Percentiles rank a stretch among this genome's conserved stretches.
phyloP scores from a whole-genome alignment of 495 filamentous ascomycete species.

The Penicillium simplicissimum region DNA sequence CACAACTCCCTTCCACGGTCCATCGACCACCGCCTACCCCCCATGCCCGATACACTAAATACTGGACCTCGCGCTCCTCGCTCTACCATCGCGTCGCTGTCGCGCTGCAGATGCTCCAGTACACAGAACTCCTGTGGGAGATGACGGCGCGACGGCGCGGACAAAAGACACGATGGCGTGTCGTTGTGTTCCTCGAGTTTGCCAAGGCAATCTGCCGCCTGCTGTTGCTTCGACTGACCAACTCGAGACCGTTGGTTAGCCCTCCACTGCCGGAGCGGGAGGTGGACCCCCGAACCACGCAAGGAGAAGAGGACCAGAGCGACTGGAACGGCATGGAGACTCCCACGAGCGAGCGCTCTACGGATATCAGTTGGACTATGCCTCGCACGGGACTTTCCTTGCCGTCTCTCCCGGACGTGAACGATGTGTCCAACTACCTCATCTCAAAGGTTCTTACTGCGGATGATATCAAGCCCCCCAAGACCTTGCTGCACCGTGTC shows the following conservation, averaged over 20 bases:
- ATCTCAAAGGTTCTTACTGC: conserved; percentile 90
- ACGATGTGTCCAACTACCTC: conserved; percentile 81
- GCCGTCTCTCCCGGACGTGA: conserved; percentile 74
- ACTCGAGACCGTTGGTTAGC: conserved; percentile 77
- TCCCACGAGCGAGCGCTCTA: conserved; percentile 46
- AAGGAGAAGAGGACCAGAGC: conserved; percentile 50
- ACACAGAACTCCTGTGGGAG: conserved; percentile 87
- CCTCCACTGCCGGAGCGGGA: conserved; percentile 88
- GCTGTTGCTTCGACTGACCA: conserved; percentile 79
- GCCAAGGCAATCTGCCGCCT: conserved; percentile 87
- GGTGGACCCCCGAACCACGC: conserved; percentile 61
- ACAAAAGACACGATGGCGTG: conserved; percentile 82
- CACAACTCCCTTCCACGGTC: conserved; percentile 45
- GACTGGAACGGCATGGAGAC: conserved; percentile 53
- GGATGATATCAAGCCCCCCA: conserved; percentile 92
- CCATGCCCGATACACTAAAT: conserved; percentile 87
- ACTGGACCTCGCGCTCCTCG: conserved; percentile 75
- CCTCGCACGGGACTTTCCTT: conserved; percentile 84
- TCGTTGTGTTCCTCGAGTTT: conserved; percentile 82
- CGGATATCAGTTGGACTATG: conserved; percentile 79
- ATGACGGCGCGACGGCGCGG: conserved; percentile 82
- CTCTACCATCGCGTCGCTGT: conserved; percentile 77
- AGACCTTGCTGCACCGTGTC: conserved; percentile 71
- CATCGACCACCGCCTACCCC: conserved; percentile 60
- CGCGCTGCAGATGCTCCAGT: conserved; percentile 83